Base-by-base conservation (phyloP, 108 stramenopile genomes). In the Cafeteria roenbergensis region DNA sequence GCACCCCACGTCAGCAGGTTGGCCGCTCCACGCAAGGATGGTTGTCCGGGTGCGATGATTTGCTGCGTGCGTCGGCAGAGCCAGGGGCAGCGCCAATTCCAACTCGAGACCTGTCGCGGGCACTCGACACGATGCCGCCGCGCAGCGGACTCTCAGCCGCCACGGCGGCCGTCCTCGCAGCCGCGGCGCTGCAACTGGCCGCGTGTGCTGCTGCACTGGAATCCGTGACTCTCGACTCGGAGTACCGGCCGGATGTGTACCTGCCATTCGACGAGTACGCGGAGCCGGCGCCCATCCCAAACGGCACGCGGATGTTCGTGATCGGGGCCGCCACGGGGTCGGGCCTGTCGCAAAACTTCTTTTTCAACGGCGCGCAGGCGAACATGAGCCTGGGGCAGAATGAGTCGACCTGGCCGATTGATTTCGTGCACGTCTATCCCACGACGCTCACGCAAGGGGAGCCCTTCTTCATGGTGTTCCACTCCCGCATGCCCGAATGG, bases 231-330 rank as follows among this genome's bases (percentile, higher is more conserved):
- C n/a, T n/a, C n/a, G n/a, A n/a, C n/a, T n/a, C n/a, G n/a, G n/a
- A n/a, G 57, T 57, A 57, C 57, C 57, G 57, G 33, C 6, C 6
- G 17, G 57, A 57, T 17, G 12, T 12, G 17, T 57, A 57, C 33
- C 33, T 57, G 57, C 57, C 57, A 14, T 57, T 12, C 57, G 33
- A 34, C 33, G 12, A 57, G 57, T 57, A 57, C 33, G 32, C 57
- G 33, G 57, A 57, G 17, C 12, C 57, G 17, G 17, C 6, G 12
- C 30, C 17, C 33, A 31, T 12, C 12, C 12, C 8, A 12, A 6
- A 6, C 32, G 17, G 30, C 32, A 57, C 30, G 32, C 12, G 57
- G 17, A 57, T 57, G 12, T 12, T 14, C 8, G 57, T 17, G 42
- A 17, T 48, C 17, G 12, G 6, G 6, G 6, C 42, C 42, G 42